Percentiles rank a stretch among this genome's conserved stretches.
phyloP scores from a whole-genome alignment of 2,329 filamentous ascomycete genomes.

The Neofusicoccum sp. region DNA sequence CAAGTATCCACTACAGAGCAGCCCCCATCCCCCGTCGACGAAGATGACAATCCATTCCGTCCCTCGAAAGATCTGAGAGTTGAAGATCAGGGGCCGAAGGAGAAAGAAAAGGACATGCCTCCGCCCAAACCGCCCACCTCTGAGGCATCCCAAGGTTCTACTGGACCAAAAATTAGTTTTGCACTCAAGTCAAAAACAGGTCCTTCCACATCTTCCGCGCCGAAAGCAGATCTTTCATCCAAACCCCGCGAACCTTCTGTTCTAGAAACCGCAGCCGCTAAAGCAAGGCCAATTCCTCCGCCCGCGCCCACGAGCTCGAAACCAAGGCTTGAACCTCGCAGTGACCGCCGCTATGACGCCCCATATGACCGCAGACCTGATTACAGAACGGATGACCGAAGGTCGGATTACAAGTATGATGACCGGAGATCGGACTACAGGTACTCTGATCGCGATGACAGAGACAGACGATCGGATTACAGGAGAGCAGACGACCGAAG shows the following conservation, averaged over 20 bases:
- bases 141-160: conserved; percentile 52
- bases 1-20: conserved; percentile 20
- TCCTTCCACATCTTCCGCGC: conserved; percentile 53
- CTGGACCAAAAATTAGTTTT: conserved; percentile 80
- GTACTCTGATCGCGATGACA: conserved; percentile 21
- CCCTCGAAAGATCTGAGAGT: conserved; percentile 64
- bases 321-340: conserved; percentile 9
- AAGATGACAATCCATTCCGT: conserved; percentile 61
- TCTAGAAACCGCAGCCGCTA: conserved; percentile 38
- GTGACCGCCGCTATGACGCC: conserved; percentile 14
- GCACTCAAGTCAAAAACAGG: conserved; percentile 76
- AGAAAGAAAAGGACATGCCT: conserved; percentile 53
- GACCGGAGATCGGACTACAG: conserved; percentile 19
- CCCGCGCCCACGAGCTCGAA: neutral
- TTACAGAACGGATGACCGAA: conserved; percentile 32
- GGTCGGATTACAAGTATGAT: conserved; percentile 29
- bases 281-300: conserved; percentile 28
- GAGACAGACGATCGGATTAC: conserved; percentile 19
- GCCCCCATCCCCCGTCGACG: conserved; percentile 43
- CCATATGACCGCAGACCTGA: conserved; percentile 30
- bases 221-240: conserved; percentile 48
- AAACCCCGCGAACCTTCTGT: conserved; percentile 34
- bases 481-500: conserved; percentile 33
- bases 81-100: conserved; percentile 60
- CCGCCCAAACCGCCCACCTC: conserved; percentile 56